A percentile compares a stretch with the other conserved stretches of the same genome.
Conservation (phyloP, 352 stramenopile species). For the Pythium graminicola region DNA sequence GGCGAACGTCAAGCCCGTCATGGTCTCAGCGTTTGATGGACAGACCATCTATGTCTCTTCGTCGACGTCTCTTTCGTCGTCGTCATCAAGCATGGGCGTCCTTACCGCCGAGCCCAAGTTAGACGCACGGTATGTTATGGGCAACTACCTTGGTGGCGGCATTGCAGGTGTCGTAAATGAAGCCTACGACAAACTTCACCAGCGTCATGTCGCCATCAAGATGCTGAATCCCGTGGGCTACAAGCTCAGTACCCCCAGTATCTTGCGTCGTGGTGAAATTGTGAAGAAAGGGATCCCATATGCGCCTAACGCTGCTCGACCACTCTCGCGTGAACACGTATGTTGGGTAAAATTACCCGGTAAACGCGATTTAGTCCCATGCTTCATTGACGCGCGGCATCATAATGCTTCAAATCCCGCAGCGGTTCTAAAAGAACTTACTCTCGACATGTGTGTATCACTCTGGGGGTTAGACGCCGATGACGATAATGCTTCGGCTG, state of each 20-base stretch:
- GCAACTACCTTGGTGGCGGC: constrained; percentile 90
- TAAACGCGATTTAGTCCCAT: constrained; percentile 56
- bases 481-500: constrained; percentile 45
- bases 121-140: constrained; percentile 63
- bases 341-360: constrained; percentile 68
- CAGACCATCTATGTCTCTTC: constrained; percentile 56
- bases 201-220: constrained; percentile 91
- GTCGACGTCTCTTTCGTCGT: not conserved
- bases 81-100: not conserved
- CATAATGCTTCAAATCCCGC: not conserved
- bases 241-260: constrained; percentile 74
- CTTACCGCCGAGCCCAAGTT: constrained; percentile 17
- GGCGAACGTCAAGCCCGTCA: constrained; percentile 66
- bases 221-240: constrained; percentile 96
- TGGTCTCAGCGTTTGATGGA: constrained; percentile 72
- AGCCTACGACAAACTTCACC: constrained; percentile 66
- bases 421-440: constrained; percentile 52
- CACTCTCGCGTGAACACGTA: constrained; percentile 70
- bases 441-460: constrained; percentile 82
- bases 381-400: constrained; percentile 43
- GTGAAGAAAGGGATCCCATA: constrained; percentile 63
- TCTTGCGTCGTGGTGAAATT: constrained; percentile 80
- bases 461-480: constrained; percentile 71
- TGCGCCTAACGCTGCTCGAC: constrained; percentile 29
- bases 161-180: constrained; percentile 93